phyloP scores from a whole-genome alignment of 331 rosid species.

The Phaseolus coccineus region DNA sequence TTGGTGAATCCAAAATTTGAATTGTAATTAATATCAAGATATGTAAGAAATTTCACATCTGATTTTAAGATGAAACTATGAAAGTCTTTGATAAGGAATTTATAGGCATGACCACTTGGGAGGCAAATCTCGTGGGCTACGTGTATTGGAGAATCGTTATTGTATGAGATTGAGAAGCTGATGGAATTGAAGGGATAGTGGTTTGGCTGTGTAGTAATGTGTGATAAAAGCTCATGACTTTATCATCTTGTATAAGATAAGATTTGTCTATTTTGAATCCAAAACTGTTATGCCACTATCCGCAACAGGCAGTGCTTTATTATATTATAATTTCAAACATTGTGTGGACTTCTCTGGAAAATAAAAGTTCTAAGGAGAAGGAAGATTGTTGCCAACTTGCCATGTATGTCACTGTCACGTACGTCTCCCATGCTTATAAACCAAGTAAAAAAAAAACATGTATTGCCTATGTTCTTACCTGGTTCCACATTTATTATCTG shows the following conservation, averaged over 20 bases:
- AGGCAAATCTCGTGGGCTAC: background rate
- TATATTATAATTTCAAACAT: background rate
- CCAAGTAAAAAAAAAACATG: conserved; percentile 1
- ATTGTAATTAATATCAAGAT: background rate
- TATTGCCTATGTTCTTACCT: conserved; percentile 56
- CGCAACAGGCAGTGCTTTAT: background rate
- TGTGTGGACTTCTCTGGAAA: background rate
- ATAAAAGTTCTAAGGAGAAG: background rate
- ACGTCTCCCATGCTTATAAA: background rate
- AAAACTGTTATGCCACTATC: background rate
- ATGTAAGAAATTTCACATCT: background rate
- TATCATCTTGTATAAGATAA: background rate
- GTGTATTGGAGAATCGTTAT: background rate
- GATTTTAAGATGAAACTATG: background rate
- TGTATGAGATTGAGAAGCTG: background rate
- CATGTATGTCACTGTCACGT: conserved; percentile 1
- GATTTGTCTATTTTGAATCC: background rate
- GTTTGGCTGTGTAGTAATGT: background rate
- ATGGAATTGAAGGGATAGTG: background rate
- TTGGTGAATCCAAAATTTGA: background rate
- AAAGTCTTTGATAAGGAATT: background rate
- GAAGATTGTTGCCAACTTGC: background rate
- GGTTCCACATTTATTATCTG: conserved; percentile 78
- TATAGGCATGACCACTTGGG: background rate
- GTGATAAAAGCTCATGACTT: background rate